Percentiles rank a stretch among this genome's conserved stretches.
Conservation (phyloP, 257 asterid genomes). For the Verbena officinalis region DNA sequence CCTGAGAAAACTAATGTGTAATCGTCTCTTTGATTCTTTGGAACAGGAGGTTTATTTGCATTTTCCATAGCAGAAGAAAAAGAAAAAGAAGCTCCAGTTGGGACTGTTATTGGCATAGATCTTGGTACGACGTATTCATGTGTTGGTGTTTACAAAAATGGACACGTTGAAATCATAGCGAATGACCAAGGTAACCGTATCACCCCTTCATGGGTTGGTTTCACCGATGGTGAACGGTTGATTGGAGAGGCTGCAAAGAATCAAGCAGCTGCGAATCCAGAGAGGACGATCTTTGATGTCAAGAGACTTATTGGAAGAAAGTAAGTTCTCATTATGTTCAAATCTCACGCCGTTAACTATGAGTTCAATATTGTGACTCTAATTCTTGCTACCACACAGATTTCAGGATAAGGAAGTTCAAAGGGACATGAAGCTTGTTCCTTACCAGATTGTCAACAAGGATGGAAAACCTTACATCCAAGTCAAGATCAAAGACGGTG, state of each 20-base stretch:
- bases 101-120: slow-evolving; percentile 78
- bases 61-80: slow-evolving; percentile 60
- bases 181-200: slow-evolving; percentile 83
- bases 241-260: slow-evolving; percentile 86
- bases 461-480: slow-evolving; percentile 79
- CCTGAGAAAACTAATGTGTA: slow-evolving; percentile 8
- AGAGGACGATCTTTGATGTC: slow-evolving; percentile 79
- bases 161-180: slow-evolving; percentile 75
- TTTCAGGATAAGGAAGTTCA: slow-evolving; percentile 82
- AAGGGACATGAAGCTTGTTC: slow-evolving; percentile 73
- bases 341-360: neutral
- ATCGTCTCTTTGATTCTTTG: slow-evolving; percentile 19
- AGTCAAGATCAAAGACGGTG: slow-evolving; percentile 71
- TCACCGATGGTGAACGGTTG: slow-evolving; percentile 71
- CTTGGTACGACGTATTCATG: slow-evolving; percentile 82
- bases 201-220: slow-evolving; percentile 83
- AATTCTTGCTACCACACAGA: slow-evolving; percentile 34
- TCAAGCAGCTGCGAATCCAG: slow-evolving; percentile 69
- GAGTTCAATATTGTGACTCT: neutral
- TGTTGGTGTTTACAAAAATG: slow-evolving; percentile 81
- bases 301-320: slow-evolving; percentile 80
- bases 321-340: slow-evolving; percentile 37
- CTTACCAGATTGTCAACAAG: slow-evolving; percentile 74
- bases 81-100: slow-evolving; percentile 59
- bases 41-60: slow-evolving; percentile 57